phyloP scores from a whole-genome alignment of 306 rosid genomes.

The Mucuna pruriens region DNA sequence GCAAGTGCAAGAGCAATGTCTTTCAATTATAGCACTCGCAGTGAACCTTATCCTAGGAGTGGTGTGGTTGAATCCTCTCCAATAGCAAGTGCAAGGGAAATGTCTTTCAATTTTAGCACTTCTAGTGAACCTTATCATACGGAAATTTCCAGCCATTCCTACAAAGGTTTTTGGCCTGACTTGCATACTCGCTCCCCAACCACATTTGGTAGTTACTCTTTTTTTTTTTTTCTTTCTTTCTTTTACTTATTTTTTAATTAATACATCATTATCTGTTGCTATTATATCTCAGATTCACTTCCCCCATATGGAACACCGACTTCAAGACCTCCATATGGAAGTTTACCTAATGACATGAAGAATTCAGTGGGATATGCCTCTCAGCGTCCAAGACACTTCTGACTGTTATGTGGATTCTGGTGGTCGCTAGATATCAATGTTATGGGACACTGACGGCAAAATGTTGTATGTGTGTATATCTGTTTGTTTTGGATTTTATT shows the following conservation, averaged over 20 bases:
- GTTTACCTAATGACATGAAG: slow-evolving; percentile 29
- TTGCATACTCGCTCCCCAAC: slow-evolving; percentile 4
- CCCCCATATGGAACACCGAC: slow-evolving; percentile 37
- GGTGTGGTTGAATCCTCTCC: neutral
- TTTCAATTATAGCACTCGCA: neutral
- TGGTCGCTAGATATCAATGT: neutral
- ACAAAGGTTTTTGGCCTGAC: slow-evolving; percentile 11
- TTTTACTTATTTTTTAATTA: neutral
- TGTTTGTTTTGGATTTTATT: neutral
- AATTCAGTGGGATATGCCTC: slow-evolving; percentile 38
- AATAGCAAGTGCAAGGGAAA: neutral
- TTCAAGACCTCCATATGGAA: slow-evolving; percentile 43
- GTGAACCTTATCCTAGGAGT: neutral
- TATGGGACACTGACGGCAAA: neutral
- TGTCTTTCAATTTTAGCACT: neutral
- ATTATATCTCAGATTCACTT: slow-evolving; percentile 51
- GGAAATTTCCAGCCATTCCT: neutral
- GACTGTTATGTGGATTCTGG: slow-evolving; percentile 20
- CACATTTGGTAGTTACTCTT: slow-evolving; percentile 34
- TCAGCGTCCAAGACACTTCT: slow-evolving; percentile 40
- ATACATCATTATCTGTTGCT: slow-evolving; percentile 31
- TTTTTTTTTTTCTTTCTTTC: neutral
- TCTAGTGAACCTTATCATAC: slow-evolving; percentile 15
- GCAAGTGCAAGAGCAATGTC: neutral
- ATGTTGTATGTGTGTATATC: neutral